Conservation (phyloP, 2,329 filamentous ascomycete genomes). For the Spiromastix sp. region DNA sequence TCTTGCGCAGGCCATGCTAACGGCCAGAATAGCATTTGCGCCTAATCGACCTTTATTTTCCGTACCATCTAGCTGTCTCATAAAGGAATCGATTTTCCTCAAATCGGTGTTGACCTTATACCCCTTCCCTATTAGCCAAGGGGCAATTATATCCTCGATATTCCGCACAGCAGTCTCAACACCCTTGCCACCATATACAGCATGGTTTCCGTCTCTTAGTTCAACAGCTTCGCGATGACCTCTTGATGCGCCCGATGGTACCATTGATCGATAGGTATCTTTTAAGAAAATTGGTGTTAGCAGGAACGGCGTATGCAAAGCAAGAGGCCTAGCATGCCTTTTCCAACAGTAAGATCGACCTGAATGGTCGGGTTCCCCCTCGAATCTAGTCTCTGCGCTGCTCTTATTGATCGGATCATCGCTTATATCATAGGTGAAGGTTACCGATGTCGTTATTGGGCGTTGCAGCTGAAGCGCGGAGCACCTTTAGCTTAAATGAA, state of each 20-base stretch:
- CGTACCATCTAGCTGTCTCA: constrained; percentile 47
- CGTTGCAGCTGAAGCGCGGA: no score
- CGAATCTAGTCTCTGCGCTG: constrained; percentile 23
- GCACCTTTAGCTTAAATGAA: no score
- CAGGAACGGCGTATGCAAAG: not conserved
- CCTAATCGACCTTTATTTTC: constrained; percentile 49
- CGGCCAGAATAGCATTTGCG: constrained; percentile 51
- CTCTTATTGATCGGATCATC: constrained; percentile 7
- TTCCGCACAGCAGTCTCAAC: constrained; percentile 47
- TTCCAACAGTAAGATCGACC: constrained; percentile 18
- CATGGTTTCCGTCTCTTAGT: constrained; percentile 40
- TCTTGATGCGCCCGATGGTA: constrained; percentile 27
- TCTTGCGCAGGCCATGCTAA: constrained; percentile 50
- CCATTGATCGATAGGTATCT: constrained; percentile 23
- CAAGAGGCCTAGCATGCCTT: constrained; percentile 10
- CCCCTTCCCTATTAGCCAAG: constrained; percentile 43
- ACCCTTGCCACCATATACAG: constrained; percentile 45
- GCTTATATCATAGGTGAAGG: not conserved
- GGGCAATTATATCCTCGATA: constrained; percentile 45
- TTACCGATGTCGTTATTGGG: no score
- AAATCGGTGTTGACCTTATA: constrained; percentile 45
- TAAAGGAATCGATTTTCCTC: constrained; percentile 43
- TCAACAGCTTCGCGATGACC: constrained; percentile 26
- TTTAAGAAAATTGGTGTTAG: not conserved
- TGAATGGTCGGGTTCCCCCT: constrained; percentile 28